These are phyloP conservation scores for Penicillium daleae DNA, from an alignment of 495 filamentous ascomycete genomes.

Conservation along the genomic window DNA sequence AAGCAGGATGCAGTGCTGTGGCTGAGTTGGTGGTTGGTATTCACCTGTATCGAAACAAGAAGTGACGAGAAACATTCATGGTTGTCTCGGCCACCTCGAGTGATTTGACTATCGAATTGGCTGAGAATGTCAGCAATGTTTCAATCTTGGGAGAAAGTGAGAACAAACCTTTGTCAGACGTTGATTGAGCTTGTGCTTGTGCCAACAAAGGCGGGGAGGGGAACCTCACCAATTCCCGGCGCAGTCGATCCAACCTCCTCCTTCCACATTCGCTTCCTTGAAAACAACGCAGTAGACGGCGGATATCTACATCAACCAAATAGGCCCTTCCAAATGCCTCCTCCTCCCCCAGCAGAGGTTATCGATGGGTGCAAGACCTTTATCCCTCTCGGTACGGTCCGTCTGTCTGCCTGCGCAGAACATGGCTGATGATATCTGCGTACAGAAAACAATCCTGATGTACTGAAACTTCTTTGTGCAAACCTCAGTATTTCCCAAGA, in stretches of 20 bases:
- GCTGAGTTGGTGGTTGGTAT: neutral
- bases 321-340: neutral
- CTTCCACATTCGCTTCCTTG: neutral
- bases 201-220: neutral
- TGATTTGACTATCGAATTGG: neutral
- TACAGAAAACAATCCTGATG: slow-evolving; percentile 66
- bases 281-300: neutral
- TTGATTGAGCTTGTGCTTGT: neutral
- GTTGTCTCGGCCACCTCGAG: neutral
- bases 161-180: neutral
- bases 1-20: neutral
- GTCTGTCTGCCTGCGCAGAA: neutral
- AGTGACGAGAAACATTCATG: neutral
- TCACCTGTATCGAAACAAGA: neutral
- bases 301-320: no score
- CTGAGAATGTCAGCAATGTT: neutral
- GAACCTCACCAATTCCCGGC: neutral
- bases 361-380: slow-evolving; percentile 42
- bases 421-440: neutral
- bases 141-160: neutral
- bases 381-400: slow-evolving; percentile 41
- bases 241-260: neutral
- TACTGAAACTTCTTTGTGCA: slow-evolving; percentile 55
- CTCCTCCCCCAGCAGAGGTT: slow-evolving; percentile 47
- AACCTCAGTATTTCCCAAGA: slow-evolving; percentile 55